Evolutionary conservation across 371 early-diverging fungal species (phyloP), one percentile per base, ranked within the genome.

Genomic region (Parasitella parasitica): DNA sequence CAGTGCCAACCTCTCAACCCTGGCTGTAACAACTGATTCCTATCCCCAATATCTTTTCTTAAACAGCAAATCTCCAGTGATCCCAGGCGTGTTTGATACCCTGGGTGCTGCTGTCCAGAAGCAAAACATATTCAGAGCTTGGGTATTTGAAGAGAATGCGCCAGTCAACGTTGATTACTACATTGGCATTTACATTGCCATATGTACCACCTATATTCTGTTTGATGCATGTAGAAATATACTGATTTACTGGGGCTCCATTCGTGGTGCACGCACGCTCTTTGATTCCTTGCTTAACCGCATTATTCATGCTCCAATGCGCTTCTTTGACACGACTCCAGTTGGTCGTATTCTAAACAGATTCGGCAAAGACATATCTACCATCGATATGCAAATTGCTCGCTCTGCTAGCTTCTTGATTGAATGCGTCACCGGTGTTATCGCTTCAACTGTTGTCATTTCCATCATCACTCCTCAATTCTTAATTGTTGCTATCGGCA

Each of bases 281-380:
- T 88, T 88, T 61, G 57, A 74, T 51, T 68, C 73, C 32, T 62
- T 89, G 26, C 71, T 92, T 22, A 48, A 77, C 38, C 69, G 86
- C 4, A 79, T 92, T 15, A 72, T 88, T 6, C 84, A 81, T 51
- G 91, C 92, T 1, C 86, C 85, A 18, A 77, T 94, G 60, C 80
- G 89, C 7, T 96, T 96, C 81, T 95, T 94, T 68, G 96, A 97
- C 54, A 87, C 82, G 16, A 97, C 95, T n/a, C 96, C 97, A 4
- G 73, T 94, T 8, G 97, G 97, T 15, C 87, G 94, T 41, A 88
- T 97, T 51, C 75, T 97, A 72, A 94, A 93, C 72, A 78, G 97
- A 32, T 97, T 97, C 66, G 87, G 89, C 27, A 88, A 90, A 20
- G 80, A 79, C 43, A 53, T 79, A 20, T 51, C 68, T 11, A 67